These are phyloP conservation scores for Hypoxylon sp. DNA, from an alignment of 2,329 filamentous ascomycete genomes.

Conservation along the genomic window DNA sequence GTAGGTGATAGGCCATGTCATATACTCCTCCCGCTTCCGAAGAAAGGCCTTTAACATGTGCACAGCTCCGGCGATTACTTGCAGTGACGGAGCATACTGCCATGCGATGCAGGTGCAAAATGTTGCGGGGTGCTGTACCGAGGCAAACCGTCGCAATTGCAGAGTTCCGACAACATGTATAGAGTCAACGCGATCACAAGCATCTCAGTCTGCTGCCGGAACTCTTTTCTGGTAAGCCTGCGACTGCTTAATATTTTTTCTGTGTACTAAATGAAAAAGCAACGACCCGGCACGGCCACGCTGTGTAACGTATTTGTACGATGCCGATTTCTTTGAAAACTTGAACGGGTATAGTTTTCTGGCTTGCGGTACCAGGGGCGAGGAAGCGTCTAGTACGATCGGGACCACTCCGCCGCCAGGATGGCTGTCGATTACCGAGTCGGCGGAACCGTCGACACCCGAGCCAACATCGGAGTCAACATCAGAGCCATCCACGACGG, in stretches of 20 bases:
- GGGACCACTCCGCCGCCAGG: constrained; percentile 30
- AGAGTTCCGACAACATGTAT: constrained; percentile 43
- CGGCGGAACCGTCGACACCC: constrained; percentile 2
- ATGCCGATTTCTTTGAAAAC: constrained; percentile 39
- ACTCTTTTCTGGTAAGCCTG: constrained; percentile 40
- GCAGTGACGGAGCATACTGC: constrained; percentile 35
- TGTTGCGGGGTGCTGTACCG: constrained; percentile 43
- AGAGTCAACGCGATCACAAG: constrained; percentile 29
- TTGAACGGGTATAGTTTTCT: constrained; percentile 41
- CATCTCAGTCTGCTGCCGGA: constrained; percentile 26
- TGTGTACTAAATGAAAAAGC: constrained; percentile 34
- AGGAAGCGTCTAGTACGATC: constrained; percentile 37
- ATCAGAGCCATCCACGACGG: constrained; percentile 17
- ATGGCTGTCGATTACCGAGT: constrained; percentile 12
- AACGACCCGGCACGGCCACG: constrained; percentile 34
- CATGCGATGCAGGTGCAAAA: constrained; percentile 20
- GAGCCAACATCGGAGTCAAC: constrained; percentile 5
- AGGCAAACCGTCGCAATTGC: constrained; percentile 34
- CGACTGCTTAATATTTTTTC: background rate
- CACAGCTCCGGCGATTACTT: constrained; percentile 39
- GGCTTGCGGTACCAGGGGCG: constrained; percentile 38
- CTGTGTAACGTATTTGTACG: constrained; percentile 44
- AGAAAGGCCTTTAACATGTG: constrained; percentile 24
- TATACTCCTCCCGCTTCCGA: constrained; percentile 1
- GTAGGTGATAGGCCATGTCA: constrained; percentile 34